Base-by-base conservation (phyloP, 225 moss, liverwort and hornwort species). In the Neckera pumila region DNA sequence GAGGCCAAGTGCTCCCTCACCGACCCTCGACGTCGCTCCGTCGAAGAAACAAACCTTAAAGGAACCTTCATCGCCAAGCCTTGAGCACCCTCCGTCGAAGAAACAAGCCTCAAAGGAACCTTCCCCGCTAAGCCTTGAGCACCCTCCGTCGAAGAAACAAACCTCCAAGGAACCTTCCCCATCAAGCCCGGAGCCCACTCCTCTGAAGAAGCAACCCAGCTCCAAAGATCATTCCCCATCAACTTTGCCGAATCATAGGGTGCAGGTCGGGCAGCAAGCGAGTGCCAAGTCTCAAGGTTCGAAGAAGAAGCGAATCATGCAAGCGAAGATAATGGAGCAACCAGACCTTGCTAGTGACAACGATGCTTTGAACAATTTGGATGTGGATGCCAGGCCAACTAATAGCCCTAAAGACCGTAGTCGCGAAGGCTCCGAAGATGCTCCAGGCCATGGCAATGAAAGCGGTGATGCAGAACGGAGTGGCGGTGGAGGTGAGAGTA, bases 241-340 rank as follows among this genome's bases (percentile, higher is more conserved):
- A 49, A 49, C 84, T 64, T 45, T 43, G 61, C 65, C 65, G 9
- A 70, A 45, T 67, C 87, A 84, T 34, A 80, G n/a, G 59, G 76
- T 54, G 23, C 84, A 51, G 17, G 18, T 69, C 15, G 80, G 36
- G 45, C 76, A 83, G 74, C 66, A 65, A 31, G 61, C 67, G 17
- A 84, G 67, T 65, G 53, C 70, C n/a, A 84, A 64, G 42, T 80
- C 89, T 33, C 33, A 85, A n/a, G 90, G 89, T 57, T 90, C 90
- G 53, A 91, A 92, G 83, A 88, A 91, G 77, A 88, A 76, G 84
- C 86, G 86, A 53, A 90, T 86, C 63, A 79, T 91, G 91, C 51
- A 65, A 91, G 65, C 80, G 17, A 86, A 80, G 81, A 56, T 34
- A 28, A 64, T 43, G 72, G 70, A 77, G 76, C 90, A 59, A 57